These are phyloP conservation scores for Mycena vulgaris DNA, from an alignment of 768 basidiomycete species.

Conservation along the genomic window DNA sequence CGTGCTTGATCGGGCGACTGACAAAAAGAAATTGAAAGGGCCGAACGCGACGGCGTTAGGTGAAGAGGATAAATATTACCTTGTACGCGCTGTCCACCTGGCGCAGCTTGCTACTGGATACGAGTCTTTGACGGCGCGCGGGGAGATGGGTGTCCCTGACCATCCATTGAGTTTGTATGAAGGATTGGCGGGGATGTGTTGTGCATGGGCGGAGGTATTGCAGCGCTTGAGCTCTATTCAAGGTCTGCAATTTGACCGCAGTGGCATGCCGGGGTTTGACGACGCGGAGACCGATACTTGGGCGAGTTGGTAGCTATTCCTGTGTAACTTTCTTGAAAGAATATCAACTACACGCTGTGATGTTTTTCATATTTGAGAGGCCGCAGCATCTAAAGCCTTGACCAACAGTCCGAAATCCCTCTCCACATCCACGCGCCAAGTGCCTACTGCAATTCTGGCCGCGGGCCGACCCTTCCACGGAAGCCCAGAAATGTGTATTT, in stretches of 20 bases:
- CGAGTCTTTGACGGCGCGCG: conserved; percentile 49
- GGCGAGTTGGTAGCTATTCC: conserved; percentile 37
- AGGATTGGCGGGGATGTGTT: conserved; percentile 72
- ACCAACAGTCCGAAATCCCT: conserved; percentile 2
- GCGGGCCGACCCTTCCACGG: conserved; percentile 28
- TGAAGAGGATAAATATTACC: conserved; percentile 40
- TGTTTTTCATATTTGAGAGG: background rate
- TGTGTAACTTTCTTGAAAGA: too few relatives aligned
- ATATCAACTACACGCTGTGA: too few relatives aligned
- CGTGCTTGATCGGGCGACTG: conserved; percentile 50
- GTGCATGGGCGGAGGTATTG: conserved; percentile 67
- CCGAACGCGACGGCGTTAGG: background rate
- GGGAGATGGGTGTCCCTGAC: conserved; percentile 65
- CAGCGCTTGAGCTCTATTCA: conserved; percentile 44
- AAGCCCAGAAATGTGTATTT: conserved; percentile 25
- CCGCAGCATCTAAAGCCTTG: background rate
- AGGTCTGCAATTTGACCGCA: conserved; percentile 36
- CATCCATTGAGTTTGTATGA: conserved; percentile 71
- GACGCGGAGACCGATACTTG: conserved; percentile 48
- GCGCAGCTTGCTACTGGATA: conserved; percentile 60
- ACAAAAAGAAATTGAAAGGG: conserved; percentile 23
- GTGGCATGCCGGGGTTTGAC: conserved; percentile 59
- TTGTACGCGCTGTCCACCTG: conserved; percentile 62
- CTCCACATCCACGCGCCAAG: conserved; percentile 37
- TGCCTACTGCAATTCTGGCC: conserved; percentile 35